A percentile compares a stretch with the other conserved stretches of the same genome.
Evolutionary conservation across 2,329 filamentous ascomycete species (phyloP).

Genomic region (Triangularia verruculosa): DNA sequence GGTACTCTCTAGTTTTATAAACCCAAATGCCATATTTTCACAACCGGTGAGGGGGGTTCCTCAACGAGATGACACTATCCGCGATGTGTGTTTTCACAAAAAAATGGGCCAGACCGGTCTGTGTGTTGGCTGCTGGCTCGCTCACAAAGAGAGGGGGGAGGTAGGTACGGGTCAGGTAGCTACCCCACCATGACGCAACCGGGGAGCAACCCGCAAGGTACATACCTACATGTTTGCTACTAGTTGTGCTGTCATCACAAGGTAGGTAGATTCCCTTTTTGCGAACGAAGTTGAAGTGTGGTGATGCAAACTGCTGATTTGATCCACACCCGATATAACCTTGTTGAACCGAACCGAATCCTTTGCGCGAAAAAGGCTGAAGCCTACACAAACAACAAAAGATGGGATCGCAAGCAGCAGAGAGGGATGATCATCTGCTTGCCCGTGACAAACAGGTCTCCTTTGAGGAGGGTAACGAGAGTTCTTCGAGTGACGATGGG

Average conservation of each 20-base stretch:
- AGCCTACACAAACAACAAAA: too few relatives aligned
- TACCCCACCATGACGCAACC: constrained; percentile 8
- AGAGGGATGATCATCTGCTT: not conserved
- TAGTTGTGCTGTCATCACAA: not conserved
- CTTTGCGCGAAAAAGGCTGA: too few relatives aligned
- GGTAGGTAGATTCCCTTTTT: not conserved
- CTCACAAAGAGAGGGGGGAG: not conserved
- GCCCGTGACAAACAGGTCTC: not conserved
- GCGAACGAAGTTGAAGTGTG: not conserved
- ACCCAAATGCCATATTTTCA: too few relatives aligned
- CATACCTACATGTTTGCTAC: not conserved
- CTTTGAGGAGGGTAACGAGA: constrained; percentile 32
- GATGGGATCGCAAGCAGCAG: not conserved
- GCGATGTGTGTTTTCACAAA: not conserved
- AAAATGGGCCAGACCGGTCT: not conserved
- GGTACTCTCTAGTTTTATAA: not conserved
- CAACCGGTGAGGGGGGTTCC: not conserved
- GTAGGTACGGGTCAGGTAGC: not conserved
- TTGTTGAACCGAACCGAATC: too few relatives aligned
- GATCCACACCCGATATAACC: not conserved
- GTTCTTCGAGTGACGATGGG: constrained; percentile 44
- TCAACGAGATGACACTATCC: not conserved
- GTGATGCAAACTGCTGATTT: not conserved
- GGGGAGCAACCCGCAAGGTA: not conserved
- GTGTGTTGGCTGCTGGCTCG: too few relatives aligned